Conservation (phyloP, 306 rosid genomes). For the Begonia masoniana region DNA sequence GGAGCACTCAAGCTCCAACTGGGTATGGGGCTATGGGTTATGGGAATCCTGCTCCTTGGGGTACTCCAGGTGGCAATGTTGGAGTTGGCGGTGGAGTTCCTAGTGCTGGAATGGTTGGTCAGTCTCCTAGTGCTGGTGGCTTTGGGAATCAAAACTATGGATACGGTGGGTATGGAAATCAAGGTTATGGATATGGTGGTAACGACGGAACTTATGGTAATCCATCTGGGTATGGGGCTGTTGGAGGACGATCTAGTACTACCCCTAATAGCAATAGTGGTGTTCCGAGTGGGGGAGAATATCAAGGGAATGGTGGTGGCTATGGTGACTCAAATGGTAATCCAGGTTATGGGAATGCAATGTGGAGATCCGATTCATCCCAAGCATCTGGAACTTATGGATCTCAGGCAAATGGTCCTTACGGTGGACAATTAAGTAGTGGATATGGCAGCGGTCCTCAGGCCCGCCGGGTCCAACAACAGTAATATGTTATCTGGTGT, state of each 20-base stretch:
- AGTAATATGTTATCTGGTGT: constrained; percentile 25
- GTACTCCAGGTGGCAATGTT: constrained; percentile 50
- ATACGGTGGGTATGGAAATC: constrained; percentile 62
- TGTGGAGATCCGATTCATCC: constrained; percentile 82
- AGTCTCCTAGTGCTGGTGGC: constrained; percentile 85
- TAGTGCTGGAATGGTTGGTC: constrained; percentile 74
- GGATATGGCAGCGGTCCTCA: constrained; percentile 53
- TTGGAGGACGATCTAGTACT: constrained; percentile 87
- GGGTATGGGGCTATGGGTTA: constrained; percentile 97
- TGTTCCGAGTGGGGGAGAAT: constrained; percentile 56
- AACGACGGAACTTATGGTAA: constrained; percentile 73
- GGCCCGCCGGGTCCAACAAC: constrained; percentile 67
- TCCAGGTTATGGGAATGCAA: constrained; percentile 71
- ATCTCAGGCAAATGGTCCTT: constrained; percentile 51
- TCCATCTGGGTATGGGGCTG: constrained; percentile 68
- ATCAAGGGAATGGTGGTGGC: constrained; percentile 65
- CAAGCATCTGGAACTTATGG: constrained; percentile 70
- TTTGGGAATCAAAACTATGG: constrained; percentile 84
- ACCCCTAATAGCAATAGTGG: constrained; percentile 48
- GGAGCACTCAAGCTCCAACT: constrained; percentile 75
- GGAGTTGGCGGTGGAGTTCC: constrained; percentile 59
- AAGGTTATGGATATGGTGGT: constrained; percentile 30
- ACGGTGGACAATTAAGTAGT: constrained; percentile 46
- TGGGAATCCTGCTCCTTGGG: constrained; percentile 84
- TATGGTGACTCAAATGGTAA: constrained; percentile 82